Base-by-base conservation (phyloP, 768 basidiomycete genomes). In the Serendipita sp. region DNA sequence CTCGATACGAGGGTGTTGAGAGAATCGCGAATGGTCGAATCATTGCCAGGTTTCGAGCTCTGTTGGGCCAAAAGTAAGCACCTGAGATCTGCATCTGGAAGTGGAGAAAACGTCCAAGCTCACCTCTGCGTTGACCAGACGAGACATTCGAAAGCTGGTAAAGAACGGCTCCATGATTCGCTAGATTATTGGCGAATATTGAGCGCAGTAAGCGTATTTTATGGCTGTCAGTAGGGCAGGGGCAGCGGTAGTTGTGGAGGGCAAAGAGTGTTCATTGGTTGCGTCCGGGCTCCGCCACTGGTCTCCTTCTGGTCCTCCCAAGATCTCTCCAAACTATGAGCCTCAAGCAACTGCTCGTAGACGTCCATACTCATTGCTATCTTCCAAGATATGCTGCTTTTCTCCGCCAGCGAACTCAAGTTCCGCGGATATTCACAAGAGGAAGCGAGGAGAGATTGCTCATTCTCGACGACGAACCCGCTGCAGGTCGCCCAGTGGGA, bases 311-410 rank as follows among this genome's bases (percentile, higher is more conserved):
- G n/a, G 8, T 51, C 48, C 48, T 2, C 8, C 48, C 30, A 51
- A 5, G 8, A 51, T n/a, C 18, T 8, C 5, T 2, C 30, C 5
- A n/a, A 51, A 8, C 7, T 7, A 51, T 51, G 48, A 51, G 48
- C 48, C 18, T 51, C 18, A 16, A 46, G 16, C 65, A 38, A 4
- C 76, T 83, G 1, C 74, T 89, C 48, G 82, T 93, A 51, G 91
- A 93, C 75, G 77, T 93, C 36, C 91, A 93, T 77, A 89, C 88
- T 3, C 91, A 93, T 68, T 81, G 91, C 46, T 93, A 90, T 71
- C 80, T 90, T 18, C 88, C 89, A 1, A 80, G 87, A 38, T 92
- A 93, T 73, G 82, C 84, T 18, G 76, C 83, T 0, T 74, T 90
- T 60, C 76, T 92, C 52, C 81, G 88, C 46, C 77, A 81, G 38